Conservation (phyloP, 1,139 yeast species). For the Pichia kudriavzevii region DNA sequence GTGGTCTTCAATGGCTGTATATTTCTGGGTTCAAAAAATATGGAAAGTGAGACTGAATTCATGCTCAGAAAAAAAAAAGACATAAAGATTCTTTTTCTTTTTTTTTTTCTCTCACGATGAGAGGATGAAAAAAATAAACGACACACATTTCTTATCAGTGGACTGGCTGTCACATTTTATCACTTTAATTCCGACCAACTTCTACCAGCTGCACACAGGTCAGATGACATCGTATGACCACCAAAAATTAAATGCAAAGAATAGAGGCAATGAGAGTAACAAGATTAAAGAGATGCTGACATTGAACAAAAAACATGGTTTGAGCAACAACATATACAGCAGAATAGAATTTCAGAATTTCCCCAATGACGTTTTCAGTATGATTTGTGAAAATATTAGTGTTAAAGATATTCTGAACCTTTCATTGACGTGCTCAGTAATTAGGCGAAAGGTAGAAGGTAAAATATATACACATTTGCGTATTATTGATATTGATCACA, state of each 20-base stretch:
- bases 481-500: slow-evolving; percentile 11
- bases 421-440: slow-evolving; percentile 6
- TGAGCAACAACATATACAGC: too few relatives aligned
- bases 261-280: too few relatives aligned
- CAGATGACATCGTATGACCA: too few relatives aligned
- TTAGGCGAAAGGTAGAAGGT: slow-evolving; percentile 7
- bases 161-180: not conserved
- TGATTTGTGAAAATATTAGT: slow-evolving; percentile 11
- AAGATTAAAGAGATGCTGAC: not conserved
- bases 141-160: too few relatives aligned
- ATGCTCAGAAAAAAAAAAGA: not conserved
- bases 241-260: too few relatives aligned
- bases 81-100: not conserved
- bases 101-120: too few relatives aligned
- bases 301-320: not conserved
- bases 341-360: slow-evolving; percentile 4
- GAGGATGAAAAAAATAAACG: too few relatives aligned
- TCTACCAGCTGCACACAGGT: too few relatives aligned
- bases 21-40: not conserved
- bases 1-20: not conserved
- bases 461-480: slow-evolving; percentile 11
- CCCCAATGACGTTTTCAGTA: slow-evolving; percentile 6
- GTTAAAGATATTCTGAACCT: slow-evolving; percentile 9
- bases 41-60: too few relatives aligned
- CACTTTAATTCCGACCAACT: not conserved